Evolutionary conservation across 2,329 filamentous ascomycete species (phyloP).

Genomic region (Exophiala oligosperma): DNA sequence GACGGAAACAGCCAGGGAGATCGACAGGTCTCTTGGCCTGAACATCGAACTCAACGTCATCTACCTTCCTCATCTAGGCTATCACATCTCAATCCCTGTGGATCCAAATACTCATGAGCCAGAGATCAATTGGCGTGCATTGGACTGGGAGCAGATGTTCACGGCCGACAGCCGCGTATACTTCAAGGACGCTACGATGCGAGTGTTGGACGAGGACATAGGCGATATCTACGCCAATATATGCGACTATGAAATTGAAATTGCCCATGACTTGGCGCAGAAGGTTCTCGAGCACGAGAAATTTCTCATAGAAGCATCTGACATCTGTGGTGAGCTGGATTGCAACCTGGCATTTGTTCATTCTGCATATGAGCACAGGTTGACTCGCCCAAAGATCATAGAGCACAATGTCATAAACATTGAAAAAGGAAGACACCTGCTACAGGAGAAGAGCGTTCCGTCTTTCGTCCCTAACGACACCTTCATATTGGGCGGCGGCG

Average conservation of each 20-base stretch:
- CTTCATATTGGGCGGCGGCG: conserved; percentile 60
- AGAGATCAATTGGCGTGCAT: conserved; percentile 64
- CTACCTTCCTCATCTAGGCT: conserved; percentile 89
- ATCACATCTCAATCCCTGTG: conserved; percentile 72
- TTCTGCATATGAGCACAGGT: conserved; percentile 72
- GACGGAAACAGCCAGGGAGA: conserved; percentile 63
- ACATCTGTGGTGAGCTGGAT: conserved; percentile 83
- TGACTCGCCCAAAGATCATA: conserved; percentile 69
- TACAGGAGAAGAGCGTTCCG: conserved; percentile 81
- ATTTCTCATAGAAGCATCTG: conserved; percentile 67
- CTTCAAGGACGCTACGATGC: conserved; percentile 84
- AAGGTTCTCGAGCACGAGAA: conserved; percentile 68
- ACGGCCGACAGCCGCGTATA: conserved; percentile 69
- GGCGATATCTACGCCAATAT: conserved; percentile 86
- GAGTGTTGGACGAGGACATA: conserved; percentile 73
- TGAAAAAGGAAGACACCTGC: conserved; percentile 72
- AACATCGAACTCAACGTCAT: conserved; percentile 69
- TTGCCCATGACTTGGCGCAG: conserved; percentile 74
- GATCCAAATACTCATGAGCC: conserved; percentile 60
- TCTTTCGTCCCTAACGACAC: conserved; percentile 84
- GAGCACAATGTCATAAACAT: conserved; percentile 71
- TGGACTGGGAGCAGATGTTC: conserved; percentile 77
- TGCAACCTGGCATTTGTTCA: conserved; percentile 74
- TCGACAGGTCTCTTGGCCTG: conserved; percentile 60
- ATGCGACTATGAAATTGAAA: conserved; percentile 85